Evolutionary conservation across 371 early-diverging fungal species (phyloP).

Genomic region (Apophysomyces variabilis): DNA sequence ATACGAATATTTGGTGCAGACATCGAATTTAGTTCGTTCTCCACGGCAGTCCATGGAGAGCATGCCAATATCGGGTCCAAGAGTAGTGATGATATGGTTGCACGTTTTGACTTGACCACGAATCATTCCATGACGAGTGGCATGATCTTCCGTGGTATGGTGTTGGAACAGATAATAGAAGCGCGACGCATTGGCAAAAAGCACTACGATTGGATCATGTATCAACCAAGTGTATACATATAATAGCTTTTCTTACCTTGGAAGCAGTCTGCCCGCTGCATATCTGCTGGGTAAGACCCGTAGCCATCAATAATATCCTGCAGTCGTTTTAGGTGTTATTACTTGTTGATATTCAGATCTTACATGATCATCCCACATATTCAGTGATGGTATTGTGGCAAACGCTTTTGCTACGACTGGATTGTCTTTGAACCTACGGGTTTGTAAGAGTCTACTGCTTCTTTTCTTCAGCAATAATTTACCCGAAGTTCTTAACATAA

Average conservation of each 20-base stretch:
- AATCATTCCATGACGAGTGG: constrained; percentile 61
- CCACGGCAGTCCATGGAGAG: constrained; percentile 80
- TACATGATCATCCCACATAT: constrained; percentile 87
- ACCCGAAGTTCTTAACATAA: constrained; percentile 73
- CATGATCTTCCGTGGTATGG: constrained; percentile 70
- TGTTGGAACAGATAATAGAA: constrained; percentile 88
- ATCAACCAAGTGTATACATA: not conserved
- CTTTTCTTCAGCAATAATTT: constrained; percentile 7
- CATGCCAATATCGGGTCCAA: constrained; percentile 73
- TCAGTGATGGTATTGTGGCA: constrained; percentile 74
- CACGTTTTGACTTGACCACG: constrained; percentile 28
- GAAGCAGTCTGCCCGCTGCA: constrained; percentile 62
- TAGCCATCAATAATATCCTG: constrained; percentile 75
- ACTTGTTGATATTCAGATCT: not conserved
- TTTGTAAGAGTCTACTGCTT: not conserved
- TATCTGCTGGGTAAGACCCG: constrained; percentile 84
- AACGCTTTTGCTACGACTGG: constrained; percentile 65
- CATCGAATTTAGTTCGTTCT: constrained; percentile 69
- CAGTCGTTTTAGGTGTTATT: not conserved
- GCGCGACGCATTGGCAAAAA: constrained; percentile 64
- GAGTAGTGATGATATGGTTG: constrained; percentile 45
- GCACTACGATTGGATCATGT: constrained; percentile 7
- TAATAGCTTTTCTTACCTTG: constrained; percentile 21
- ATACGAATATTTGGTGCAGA: constrained; percentile 69
- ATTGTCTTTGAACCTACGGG: constrained; percentile 31